Base-by-base conservation (phyloP, 2,329 filamentous ascomycete species). In the Neonectria coccinea region DNA sequence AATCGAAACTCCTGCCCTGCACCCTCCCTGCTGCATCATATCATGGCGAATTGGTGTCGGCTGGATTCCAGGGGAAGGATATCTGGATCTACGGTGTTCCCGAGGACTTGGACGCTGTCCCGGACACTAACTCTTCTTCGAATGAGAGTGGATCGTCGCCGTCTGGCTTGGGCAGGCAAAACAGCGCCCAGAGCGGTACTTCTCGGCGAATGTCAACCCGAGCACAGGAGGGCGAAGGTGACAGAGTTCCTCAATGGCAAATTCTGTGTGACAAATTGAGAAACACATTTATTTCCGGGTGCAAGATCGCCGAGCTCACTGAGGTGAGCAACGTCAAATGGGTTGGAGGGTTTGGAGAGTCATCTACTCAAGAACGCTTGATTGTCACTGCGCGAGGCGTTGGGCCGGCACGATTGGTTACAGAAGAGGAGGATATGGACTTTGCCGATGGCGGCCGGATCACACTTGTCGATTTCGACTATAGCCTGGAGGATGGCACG, bases 51-150 rank as follows among this genome's bases (percentile, higher is more conserved):
- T 82, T 95, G 27, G 89, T 93, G 22, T 89, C 91, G 18, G 86
- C 92, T 11, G 92, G 91, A 1, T 94, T 94, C 69, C 84, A 91
- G 62, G 88, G 87, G 14, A 89, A 86, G 60, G 88, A 92, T 25
- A 80, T 96, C 5, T 95, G 92, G 91, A 78, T 95, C 2, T 95
- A 95, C 76, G 92, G 92, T 27, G 81, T 95, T 29, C 92, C 92
- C 1, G 88, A 91, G 72, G 88, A 92, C 70, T 80, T 94, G 20
- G 91, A 92, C 74, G 85, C 89, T 22, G 78, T 86, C 20, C 83
- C 86, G 2, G 84, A 86, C 78, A 81, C 56, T 61, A 59, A 73
- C 2, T 45, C 70, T 3, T 59, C 67, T 2, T 63, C 65, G 39
- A 67, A 65, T 45, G 65, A 69, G 14, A 71, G 74, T 44, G 67